A percentile compares a stretch with the other conserved stretches of the same genome.
phyloP scores from a whole-genome alignment of 2,329 filamentous ascomycete genomes.

The Periconia macrospinosa region DNA sequence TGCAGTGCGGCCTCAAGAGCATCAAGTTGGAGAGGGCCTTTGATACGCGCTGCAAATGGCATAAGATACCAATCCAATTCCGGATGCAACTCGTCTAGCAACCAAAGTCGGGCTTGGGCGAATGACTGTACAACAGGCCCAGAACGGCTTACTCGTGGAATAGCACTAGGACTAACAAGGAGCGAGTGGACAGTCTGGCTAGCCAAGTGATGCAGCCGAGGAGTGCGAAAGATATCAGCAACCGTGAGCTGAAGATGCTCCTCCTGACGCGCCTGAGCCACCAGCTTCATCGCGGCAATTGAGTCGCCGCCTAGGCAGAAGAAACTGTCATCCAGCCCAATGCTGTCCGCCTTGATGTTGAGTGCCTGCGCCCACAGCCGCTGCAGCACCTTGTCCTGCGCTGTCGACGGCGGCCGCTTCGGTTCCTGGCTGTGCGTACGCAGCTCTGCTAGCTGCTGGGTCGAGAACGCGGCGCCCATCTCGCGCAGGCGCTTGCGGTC shows the following conservation, averaged over 20 bases:
- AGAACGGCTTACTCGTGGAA: no score
- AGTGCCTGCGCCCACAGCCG: background rate
- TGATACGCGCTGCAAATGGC: no score
- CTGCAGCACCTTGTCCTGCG: background rate
- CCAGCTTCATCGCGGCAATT: slow-evolving; percentile 7
- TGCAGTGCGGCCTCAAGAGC: no score
- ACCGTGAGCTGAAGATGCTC: background rate
- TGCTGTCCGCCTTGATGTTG: background rate
- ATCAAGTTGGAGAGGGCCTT: no score
- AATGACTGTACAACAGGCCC: no score
- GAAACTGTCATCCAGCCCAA: slow-evolving; percentile 44
- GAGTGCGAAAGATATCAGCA: slow-evolving; percentile 1
- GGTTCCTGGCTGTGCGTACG: background rate
- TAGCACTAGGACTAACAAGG: no score
- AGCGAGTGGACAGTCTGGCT: no score
- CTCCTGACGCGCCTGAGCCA: background rate
- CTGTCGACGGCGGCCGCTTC: background rate
- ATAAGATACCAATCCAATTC: no score
- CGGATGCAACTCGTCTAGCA: no score
- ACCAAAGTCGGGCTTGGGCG: no score
- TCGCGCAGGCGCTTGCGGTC: background rate
- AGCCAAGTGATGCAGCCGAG: no score
- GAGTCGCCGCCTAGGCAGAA: slow-evolving; percentile 1
- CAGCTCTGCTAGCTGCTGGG: background rate
- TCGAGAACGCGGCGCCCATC: background rate